Evolutionary conservation across 805 yeast species (phyloP).

Genomic region (Metschnikowia gelsemii): DNA sequence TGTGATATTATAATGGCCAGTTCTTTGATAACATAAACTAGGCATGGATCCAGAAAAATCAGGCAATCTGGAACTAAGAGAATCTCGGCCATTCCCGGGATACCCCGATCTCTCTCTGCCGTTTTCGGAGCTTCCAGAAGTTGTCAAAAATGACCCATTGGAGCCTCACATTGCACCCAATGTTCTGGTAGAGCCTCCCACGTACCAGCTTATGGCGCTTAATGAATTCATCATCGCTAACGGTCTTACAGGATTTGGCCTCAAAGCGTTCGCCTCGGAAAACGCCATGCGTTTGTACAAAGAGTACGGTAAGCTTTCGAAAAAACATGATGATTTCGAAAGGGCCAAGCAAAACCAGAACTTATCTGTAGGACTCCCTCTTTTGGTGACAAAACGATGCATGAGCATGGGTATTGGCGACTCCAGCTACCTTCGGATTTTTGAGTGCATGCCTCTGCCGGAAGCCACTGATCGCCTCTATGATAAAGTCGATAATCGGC

Average conservation of each 20-base stretch:
- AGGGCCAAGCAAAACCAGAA: constrained; percentile 15
- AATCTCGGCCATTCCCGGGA: not conserved
- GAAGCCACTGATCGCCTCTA: constrained; percentile 14
- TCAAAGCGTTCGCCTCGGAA: constrained; percentile 14
- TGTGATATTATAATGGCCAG: no score
- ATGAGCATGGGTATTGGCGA: constrained; percentile 12
- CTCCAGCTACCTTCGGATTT: constrained; percentile 6
- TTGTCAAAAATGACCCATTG: no score
- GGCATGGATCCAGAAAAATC: no score
- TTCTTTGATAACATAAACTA: no score
- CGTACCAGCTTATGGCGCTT: constrained; percentile 1
- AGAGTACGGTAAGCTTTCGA: constrained; percentile 7
- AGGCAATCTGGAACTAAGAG: no score
- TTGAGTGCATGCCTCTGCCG: constrained; percentile 13
- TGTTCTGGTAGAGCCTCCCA: constrained; percentile 4
- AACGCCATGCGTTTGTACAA: constrained; percentile 10
- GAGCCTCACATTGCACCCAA: not conserved
- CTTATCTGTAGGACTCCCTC: constrained; percentile 11
- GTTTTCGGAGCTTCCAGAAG: no score
- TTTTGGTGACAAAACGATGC: constrained; percentile 11
- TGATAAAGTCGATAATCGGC: constrained; percentile 13
- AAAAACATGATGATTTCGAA: constrained; percentile 6
- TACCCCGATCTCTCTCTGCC: not conserved
- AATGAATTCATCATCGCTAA: constrained; percentile 10
- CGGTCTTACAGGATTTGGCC: constrained; percentile 7